Percentiles rank a stretch among this genome's conserved stretches.
Conservation (phyloP, 2,329 filamentous ascomycete genomes). For the Botrytis cinerea region DNA sequence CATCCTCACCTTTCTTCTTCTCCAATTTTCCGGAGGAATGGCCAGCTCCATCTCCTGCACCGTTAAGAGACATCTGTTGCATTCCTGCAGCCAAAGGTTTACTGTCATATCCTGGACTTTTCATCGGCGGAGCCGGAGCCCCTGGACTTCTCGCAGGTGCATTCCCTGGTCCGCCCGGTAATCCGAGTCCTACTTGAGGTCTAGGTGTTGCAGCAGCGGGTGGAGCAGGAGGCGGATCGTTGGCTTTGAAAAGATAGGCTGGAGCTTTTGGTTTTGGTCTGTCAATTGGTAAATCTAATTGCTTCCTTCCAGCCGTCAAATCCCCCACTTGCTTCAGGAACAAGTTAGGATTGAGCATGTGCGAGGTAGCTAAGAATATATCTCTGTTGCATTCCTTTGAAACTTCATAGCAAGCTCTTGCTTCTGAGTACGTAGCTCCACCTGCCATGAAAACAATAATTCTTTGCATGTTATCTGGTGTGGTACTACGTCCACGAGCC, state of each 20-base stretch:
- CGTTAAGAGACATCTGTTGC: conserved; percentile 22
- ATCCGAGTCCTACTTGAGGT: conserved; percentile 9
- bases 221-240: conserved; percentile 53
- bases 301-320: conserved; percentile 71
- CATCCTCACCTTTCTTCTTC: conserved; percentile 49
- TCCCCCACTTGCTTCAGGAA: conserved; percentile 84
- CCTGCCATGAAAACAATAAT: conserved; percentile 94
- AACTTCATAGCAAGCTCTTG: conserved; percentile 85
- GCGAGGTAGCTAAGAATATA: conserved; percentile 83
- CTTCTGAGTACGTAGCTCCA: conserved; percentile 90
- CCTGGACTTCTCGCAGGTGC: conserved; percentile 15
- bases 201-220: conserved; percentile 32
- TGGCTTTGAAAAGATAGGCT: conserved; percentile 79
- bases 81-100: conserved; percentile 9
- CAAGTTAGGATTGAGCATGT: conserved; percentile 85
- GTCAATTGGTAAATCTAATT: conserved; percentile 79
- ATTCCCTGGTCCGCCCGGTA: conserved; percentile 10
- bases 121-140: conserved; percentile 18
- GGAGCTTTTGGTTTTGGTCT: conserved; percentile 79
- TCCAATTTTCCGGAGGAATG: conserved; percentile 46
- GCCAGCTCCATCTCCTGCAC: not conserved
- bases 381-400: conserved; percentile 73
- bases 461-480: conserved; percentile 80
- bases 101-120: conserved; percentile 12
- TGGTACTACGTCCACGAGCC: conserved; percentile 78